Evolutionary conservation across 495 filamentous ascomycete genomes (phyloP).

Genomic region (Neurospora tetrasperma): DNA sequence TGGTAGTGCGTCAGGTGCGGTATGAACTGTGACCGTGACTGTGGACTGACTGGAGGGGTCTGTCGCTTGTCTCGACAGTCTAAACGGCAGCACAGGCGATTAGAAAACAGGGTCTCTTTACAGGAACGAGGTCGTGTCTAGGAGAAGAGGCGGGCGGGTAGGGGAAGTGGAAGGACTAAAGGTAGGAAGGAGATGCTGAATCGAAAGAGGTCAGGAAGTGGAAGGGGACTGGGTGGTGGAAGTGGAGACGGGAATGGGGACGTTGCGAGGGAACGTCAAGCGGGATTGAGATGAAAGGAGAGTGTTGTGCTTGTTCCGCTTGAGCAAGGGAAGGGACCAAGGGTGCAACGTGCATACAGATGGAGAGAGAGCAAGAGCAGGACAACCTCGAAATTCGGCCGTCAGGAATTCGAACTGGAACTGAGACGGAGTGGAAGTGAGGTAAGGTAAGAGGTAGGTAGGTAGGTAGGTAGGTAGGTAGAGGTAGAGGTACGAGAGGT

Average conservation of each 20-base stretch:
- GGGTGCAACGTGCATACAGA: neutral
- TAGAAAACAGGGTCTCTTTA: neutral
- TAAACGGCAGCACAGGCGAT: neutral
- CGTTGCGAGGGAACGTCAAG: neutral
- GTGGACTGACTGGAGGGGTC: neutral
- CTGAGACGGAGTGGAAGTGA: neutral
- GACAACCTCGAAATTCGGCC: conserved; percentile 13
- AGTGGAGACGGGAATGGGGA: neutral
- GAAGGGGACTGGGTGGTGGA: neutral
- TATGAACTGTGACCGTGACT: neutral
- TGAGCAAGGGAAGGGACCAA: neutral
- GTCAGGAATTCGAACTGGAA: conserved; percentile 11
- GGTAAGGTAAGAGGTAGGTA: neutral
- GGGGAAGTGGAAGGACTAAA: neutral
- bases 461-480: neutral
- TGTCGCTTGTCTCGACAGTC: neutral
- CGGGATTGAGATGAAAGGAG: neutral
- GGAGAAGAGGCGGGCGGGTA: neutral
- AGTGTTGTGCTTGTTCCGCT: neutral
- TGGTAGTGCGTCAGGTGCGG: neutral
- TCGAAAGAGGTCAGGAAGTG: neutral
- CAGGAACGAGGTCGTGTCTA: neutral
- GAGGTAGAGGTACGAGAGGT: neutral
- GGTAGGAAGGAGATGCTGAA: neutral
- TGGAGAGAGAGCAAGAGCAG: conserved; percentile 1